These are phyloP conservation scores for Boletus vinaceobasis DNA, from an alignment of 768 basidiomycete genomes.

Conservation along the genomic window DNA sequence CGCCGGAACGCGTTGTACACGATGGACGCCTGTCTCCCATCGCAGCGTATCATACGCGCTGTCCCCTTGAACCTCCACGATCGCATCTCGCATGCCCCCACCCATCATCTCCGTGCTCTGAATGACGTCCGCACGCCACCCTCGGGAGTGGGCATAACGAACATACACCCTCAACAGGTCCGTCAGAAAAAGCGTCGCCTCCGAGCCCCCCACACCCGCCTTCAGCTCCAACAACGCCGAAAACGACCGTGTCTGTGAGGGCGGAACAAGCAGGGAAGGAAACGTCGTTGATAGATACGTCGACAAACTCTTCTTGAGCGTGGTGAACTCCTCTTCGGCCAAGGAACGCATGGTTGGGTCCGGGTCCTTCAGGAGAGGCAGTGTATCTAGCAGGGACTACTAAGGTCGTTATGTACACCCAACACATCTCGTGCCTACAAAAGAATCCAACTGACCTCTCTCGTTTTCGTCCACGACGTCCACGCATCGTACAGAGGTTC, in stretches of 20 bases:
- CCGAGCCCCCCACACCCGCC: slow-evolving; percentile 32
- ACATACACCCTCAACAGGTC: slow-evolving; percentile 56
- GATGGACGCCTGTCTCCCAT: slow-evolving; percentile 95
- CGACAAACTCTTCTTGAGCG: slow-evolving; percentile 33
- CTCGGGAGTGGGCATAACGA: slow-evolving; percentile 49
- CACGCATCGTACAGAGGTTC: slow-evolving; percentile 68
- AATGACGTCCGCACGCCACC: slow-evolving; percentile 63
- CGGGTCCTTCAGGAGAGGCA: slow-evolving; percentile 61
- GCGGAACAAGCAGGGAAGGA: slow-evolving; percentile 60
- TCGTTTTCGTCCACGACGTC: slow-evolving; percentile 56
- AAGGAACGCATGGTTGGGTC: slow-evolving; percentile 27
- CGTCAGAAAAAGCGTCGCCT: slow-evolving; percentile 48
- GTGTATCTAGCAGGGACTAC: slow-evolving; percentile 67
- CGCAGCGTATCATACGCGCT: slow-evolving; percentile 76
- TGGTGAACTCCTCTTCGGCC: slow-evolving; percentile 43
- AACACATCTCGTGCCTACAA: background rate
- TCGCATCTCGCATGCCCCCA: slow-evolving; percentile 75
- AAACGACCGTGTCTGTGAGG: slow-evolving; percentile 59
- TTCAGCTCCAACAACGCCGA: slow-evolving; percentile 89
- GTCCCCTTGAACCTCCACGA: slow-evolving; percentile 73
- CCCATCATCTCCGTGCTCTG: slow-evolving; percentile 54
- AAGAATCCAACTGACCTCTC: slow-evolving; percentile 45
- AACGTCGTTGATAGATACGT: slow-evolving; percentile 42
- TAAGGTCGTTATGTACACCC: slow-evolving; percentile 21
- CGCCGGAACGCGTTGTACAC: slow-evolving; percentile 90